Evolutionary conservation across 2,329 filamentous ascomycete genomes (phyloP).

Genomic region (Colletotrichum sp.): DNA sequence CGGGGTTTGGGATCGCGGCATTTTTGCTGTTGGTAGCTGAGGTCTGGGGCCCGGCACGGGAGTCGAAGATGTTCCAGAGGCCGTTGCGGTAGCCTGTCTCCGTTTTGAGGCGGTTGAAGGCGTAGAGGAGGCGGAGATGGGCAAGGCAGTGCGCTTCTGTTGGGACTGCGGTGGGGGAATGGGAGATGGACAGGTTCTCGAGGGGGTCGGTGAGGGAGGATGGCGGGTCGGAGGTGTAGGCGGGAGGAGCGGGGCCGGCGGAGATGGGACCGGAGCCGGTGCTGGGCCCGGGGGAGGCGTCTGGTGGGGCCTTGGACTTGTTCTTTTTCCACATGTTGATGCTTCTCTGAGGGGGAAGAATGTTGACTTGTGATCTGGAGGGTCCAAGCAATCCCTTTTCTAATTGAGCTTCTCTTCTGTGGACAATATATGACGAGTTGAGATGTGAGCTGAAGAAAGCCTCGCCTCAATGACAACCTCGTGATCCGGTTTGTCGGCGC

Average conservation of each 20-base stretch:
- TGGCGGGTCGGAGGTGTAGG: neutral
- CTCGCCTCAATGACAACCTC: neutral
- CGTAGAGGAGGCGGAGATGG: constrained; percentile 71
- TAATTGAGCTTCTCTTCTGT: no score
- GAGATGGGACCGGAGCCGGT: neutral
- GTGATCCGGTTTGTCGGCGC: neutral
- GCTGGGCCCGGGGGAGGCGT: neutral
- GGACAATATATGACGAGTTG: neutral
- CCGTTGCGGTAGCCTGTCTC: constrained; percentile 63
- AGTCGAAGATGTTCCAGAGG: constrained; percentile 63
- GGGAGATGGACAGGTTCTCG: neutral
- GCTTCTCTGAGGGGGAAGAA: fast-evolving
- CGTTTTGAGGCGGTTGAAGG: constrained; percentile 66
- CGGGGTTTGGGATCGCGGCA: neutral
- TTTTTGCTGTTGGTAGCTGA: neutral
- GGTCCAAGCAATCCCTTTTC: no score
- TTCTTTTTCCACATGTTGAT: neutral
- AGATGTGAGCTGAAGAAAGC: neutral
- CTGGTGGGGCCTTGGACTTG: neutral
- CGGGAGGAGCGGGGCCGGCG: neutral
- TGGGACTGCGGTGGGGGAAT: neutral
- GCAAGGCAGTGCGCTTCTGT: constrained; percentile 2
- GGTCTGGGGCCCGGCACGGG: constrained; percentile 30
- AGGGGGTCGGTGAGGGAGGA: neutral
- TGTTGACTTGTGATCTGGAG: fast-evolving